phyloP scores from a whole-genome alignment of 2,329 filamentous ascomycete species.

The Penicillium sp. region DNA sequence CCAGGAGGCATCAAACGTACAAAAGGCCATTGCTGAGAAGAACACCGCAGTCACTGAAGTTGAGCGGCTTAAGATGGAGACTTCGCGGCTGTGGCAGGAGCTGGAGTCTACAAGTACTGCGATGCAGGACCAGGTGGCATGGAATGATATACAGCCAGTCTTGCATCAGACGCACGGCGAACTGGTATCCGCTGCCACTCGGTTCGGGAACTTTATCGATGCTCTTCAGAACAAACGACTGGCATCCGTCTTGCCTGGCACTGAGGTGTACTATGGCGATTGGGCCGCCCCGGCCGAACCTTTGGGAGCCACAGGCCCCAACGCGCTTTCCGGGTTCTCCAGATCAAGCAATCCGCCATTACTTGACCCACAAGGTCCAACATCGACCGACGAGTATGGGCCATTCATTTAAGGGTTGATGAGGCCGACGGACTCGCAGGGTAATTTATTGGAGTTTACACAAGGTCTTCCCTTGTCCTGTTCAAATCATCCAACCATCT shows the following conservation, averaged over 20 bases:
- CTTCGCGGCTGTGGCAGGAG: not conserved
- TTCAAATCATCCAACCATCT: not conserved
- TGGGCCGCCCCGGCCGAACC: not conserved
- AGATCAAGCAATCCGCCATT: conserved; percentile 1
- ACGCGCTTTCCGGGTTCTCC: conserved; percentile 2
- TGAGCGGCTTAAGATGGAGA: not conserved
- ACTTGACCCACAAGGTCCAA: not conserved
- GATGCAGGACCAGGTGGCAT: conserved; percentile 3
- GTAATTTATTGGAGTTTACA: not conserved
- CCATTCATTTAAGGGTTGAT: not conserved
- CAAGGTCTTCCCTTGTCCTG: not conserved
- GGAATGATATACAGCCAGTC: conserved; percentile 6
- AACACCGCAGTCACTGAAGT: not conserved
- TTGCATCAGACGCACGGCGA: conserved; percentile 7
- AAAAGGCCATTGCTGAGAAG: not conserved
- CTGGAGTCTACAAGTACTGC: conserved; percentile 3
- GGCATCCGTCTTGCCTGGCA: conserved; percentile 5
- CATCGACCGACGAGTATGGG: not conserved
- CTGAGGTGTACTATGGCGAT: not conserved
- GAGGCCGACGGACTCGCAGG: not conserved
- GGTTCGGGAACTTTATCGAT: conserved; percentile 4
- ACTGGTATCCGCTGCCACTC: conserved; percentile 5
- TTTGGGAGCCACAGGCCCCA: not conserved
- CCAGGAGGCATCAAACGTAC: not conserved
- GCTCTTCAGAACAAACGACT: conserved; percentile 7